phyloP scores from a whole-genome alignment of 352 stramenopile genomes.

The Phytophthora litchii region DNA sequence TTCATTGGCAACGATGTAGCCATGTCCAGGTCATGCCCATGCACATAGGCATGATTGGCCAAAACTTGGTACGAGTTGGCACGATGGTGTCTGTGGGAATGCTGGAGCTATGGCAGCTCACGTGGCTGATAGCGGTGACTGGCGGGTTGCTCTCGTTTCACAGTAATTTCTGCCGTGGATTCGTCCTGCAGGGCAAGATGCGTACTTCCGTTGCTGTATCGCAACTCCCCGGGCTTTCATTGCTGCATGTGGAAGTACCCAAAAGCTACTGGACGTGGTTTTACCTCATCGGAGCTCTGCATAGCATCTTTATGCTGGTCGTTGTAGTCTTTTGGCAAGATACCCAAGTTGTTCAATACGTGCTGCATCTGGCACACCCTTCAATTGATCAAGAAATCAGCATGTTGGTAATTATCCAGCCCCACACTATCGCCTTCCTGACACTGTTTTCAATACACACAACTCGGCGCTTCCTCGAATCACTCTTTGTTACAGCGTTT shows the following conservation, averaged over 20 bases:
- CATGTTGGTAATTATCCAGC: conserved; percentile 28
- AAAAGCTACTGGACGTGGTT: conserved; percentile 81
- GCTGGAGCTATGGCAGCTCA: conserved; percentile 41
- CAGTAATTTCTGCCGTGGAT: conserved; percentile 42
- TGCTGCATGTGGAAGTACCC: conserved; percentile 48
- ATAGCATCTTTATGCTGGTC: conserved; percentile 46
- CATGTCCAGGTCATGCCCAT: conserved; percentile 11
- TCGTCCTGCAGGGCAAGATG: conserved; percentile 53
- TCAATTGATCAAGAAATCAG: conserved; percentile 15
- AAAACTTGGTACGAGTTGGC: neutral
- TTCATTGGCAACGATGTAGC: conserved; percentile 5
- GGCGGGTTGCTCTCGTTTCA: conserved; percentile 42
- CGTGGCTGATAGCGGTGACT: conserved; percentile 35
- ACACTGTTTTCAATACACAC: conserved; percentile 61
- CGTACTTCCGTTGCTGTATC: conserved; percentile 32
- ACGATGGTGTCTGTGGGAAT: conserved; percentile 23
- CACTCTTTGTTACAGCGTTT: conserved; percentile 68
- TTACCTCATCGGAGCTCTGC: conserved; percentile 61
- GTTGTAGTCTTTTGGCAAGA: conserved; percentile 39
- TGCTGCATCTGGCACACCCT: conserved; percentile 43
- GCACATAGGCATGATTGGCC: conserved; percentile 19
- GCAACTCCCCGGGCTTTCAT: conserved; percentile 28
- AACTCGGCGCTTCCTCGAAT: conserved; percentile 64
- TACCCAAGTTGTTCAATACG: conserved; percentile 34
- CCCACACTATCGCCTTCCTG: conserved; percentile 50